These are phyloP conservation scores for Nakazawaea laoshanensis DNA, from an alignment of 805 yeast species.

Conservation along the genomic window DNA sequence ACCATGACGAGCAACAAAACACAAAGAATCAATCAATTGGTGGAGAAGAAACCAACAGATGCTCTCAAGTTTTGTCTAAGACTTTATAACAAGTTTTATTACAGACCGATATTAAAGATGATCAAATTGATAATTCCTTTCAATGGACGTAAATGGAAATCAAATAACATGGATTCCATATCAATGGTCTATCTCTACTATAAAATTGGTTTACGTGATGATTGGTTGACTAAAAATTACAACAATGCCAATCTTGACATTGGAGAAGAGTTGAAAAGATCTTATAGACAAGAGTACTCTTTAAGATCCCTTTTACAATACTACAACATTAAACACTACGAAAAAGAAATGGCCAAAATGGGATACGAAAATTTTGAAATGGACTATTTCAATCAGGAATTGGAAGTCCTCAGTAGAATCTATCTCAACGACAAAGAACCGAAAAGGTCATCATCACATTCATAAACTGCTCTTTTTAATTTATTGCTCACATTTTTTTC, in stretches of 20 bases:
- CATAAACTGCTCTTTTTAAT: too few relatives aligned
- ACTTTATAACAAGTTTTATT: constrained; percentile 53
- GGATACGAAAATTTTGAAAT: constrained; percentile 41
- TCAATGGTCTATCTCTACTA: constrained; percentile 78
- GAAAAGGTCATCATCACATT: too few relatives aligned
- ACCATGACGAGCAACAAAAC: constrained; percentile 54
- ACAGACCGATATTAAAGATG: constrained; percentile 63
- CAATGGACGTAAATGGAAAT: constrained; percentile 91
- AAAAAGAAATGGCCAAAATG: constrained; percentile 39
- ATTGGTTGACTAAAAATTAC: constrained; percentile 86
- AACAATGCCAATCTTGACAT: constrained; percentile 66
- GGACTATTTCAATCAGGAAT: constrained; percentile 33
- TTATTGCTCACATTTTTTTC: too few relatives aligned
- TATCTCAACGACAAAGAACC: too few relatives aligned
- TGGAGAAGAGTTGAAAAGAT: constrained; percentile 64
- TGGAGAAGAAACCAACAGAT: constrained; percentile 57
- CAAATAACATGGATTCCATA: constrained; percentile 86
- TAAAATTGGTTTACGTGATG: constrained; percentile 64
- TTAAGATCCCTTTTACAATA: constrained; percentile 70
- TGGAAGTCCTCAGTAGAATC: constrained; percentile 18
- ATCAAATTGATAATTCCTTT: constrained; percentile 78
- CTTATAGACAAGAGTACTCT: constrained; percentile 82
- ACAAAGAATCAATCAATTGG: constrained; percentile 60
- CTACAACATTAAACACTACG: constrained; percentile 58
- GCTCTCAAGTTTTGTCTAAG: constrained; percentile 47